phyloP scores from a whole-genome alignment of 2,329 filamentous ascomycete genomes.

The Alternaria burnsii region DNA sequence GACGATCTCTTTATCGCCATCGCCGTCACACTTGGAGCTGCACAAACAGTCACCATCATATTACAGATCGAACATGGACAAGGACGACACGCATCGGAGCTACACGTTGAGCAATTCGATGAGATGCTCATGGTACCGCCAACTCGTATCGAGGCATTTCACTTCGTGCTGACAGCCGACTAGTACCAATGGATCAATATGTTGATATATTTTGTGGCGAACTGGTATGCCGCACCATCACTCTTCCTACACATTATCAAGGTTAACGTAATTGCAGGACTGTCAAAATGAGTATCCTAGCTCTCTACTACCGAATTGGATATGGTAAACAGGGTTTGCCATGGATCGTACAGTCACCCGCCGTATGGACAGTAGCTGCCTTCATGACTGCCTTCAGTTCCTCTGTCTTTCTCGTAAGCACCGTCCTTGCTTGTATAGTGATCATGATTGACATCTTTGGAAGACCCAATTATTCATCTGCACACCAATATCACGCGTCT shows the following conservation, averaged over 20 bases:
- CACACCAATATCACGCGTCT: conserved; percentile 27
- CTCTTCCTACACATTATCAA: not conserved
- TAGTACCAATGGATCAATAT: conserved; percentile 41
- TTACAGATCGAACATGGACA: conserved; percentile 38
- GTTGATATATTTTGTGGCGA: conserved; percentile 39
- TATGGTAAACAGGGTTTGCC: conserved; percentile 34
- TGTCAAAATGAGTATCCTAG: conserved; percentile 43
- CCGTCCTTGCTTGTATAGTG: not conserved
- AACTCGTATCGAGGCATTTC: no score
- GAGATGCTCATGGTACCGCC: conserved; percentile 33
- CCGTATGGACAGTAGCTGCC: conserved; percentile 32
- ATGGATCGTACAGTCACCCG: conserved; percentile 30
- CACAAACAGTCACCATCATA: conserved; percentile 36
- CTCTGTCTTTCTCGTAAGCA: conserved; percentile 32
- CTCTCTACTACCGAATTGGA: conserved; percentile 40
- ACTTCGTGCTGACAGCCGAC: conserved; percentile 2
- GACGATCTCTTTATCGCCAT: conserved; percentile 40
- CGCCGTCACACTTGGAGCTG: conserved; percentile 34
- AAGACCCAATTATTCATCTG: conserved; percentile 35
- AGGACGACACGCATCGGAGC: conserved; percentile 29
- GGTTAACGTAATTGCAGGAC: conserved; percentile 24
- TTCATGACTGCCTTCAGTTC: conserved; percentile 32
- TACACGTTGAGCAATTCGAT: conserved; percentile 28
- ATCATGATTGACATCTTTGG: not conserved
- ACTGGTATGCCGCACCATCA: conserved; percentile 28